These are phyloP conservation scores for Sabuloglossum arenarium DNA, from an alignment of 495 filamentous ascomycete species.

Conservation along the genomic window DNA sequence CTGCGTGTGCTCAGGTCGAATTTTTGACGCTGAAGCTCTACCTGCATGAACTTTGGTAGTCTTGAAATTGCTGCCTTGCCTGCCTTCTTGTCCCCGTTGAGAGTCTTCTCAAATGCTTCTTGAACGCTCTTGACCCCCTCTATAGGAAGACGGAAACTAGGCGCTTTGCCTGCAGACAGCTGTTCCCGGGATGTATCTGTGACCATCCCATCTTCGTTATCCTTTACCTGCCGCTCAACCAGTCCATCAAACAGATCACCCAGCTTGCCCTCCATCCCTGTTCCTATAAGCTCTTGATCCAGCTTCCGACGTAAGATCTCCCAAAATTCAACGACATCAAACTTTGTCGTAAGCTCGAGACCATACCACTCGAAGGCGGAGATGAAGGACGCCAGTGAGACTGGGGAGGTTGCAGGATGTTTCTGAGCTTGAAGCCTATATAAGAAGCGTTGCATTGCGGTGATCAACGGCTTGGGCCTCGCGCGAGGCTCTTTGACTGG, in stretches of 20 bases:
- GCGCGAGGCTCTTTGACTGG: slow-evolving; percentile 25
- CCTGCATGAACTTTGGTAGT: slow-evolving; percentile 26
- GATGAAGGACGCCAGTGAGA: not conserved
- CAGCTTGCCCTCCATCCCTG: slow-evolving; percentile 20
- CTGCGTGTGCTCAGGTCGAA: slow-evolving; percentile 29
- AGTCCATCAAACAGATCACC: slow-evolving; percentile 19
- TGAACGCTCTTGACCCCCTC: slow-evolving; percentile 11
- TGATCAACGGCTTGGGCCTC: slow-evolving; percentile 24
- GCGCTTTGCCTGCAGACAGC: slow-evolving; percentile 1
- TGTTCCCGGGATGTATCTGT: not conserved
- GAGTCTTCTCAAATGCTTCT: slow-evolving; percentile 11
- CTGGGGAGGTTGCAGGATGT: slow-evolving; percentile 1
- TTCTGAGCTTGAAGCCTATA: not conserved
- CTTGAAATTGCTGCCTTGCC: not conserved
- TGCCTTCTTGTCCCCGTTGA: slow-evolving; percentile 6
- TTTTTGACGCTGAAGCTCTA: slow-evolving; percentile 38
- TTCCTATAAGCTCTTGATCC: slow-evolving; percentile 29
- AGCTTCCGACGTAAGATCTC: slow-evolving; percentile 30
- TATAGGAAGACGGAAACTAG: slow-evolving; percentile 12
- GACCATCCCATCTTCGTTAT: slow-evolving; percentile 1
- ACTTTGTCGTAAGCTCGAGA: slow-evolving; percentile 25
- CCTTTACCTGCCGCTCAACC: slow-evolving; percentile 15
- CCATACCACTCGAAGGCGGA: slow-evolving; percentile 25
- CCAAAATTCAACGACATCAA: slow-evolving; percentile 31
- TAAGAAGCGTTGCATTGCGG: slow-evolving; percentile 14